Evolutionary conservation across 2,329 filamentous ascomycete species (phyloP), one percentile per base, ranked within the genome.

Genomic region (Esteya vermicola): DNA sequence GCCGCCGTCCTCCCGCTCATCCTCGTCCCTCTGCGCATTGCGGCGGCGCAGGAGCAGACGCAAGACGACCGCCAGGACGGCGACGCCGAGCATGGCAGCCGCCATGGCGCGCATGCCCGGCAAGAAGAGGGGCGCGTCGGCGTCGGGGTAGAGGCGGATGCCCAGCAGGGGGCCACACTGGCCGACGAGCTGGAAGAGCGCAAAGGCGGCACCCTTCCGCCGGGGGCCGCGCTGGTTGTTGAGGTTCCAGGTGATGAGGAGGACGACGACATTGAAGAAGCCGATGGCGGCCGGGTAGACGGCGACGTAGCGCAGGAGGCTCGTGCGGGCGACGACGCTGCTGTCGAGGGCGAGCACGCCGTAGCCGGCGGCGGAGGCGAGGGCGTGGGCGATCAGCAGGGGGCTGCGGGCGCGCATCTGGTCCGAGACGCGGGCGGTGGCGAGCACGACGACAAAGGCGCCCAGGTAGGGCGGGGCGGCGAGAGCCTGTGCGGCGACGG

Each of bases 181-280:
- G 1, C 85, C 88, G 13, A 94, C 68, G 27, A 85, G 52, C 57
- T 94, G 88, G 52, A 95, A 57, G 25, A 94, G 66, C 1, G 81
- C 84, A 51, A 93, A 83, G 14, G 45, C 49, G 2, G 81, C 84
- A 2, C 75, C 75, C 48, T 82, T 81, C 7, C 75, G 72, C 38
- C 72, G 73, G 45, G 78, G 74, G 12, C 67, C 75, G 39, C 70
- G 62, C 54, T 91, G 83, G 57, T 93, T 94, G 54, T 93, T 93
- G 52, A 94, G 73, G 27, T 74, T 84, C 86, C 86, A 94, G 2
- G 84, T 81, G 42, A 94, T 82, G 48, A 88, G 80, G 25, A 93
- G 68, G 0, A 85, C 85, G 42, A 93, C 81, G 18, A 85, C 81
- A 44, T 73, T 78, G 64, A 93, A 89, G 59, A 93, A 91, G 4